phyloP scores from a whole-genome alignment of 2,329 filamentous ascomycete species.

The Scleromitrula shiraiana region DNA sequence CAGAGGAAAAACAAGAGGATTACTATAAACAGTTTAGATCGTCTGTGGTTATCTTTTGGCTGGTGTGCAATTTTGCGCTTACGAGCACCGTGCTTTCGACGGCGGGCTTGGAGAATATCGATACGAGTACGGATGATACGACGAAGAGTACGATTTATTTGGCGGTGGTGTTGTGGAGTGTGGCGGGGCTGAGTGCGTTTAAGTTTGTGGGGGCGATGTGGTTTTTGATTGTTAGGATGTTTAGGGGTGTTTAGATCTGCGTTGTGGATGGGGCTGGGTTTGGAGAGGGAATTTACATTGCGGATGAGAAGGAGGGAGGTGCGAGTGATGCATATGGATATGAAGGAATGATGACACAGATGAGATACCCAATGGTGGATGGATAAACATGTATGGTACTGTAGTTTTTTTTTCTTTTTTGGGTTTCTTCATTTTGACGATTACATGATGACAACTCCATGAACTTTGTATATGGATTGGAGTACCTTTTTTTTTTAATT shows the following conservation, averaged over 20 bases:
- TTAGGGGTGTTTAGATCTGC: constrained; percentile 53
- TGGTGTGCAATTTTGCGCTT: constrained; percentile 89
- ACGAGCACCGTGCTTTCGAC: constrained; percentile 79
- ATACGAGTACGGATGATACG: constrained; percentile 58
- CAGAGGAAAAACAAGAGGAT: constrained; percentile 81
- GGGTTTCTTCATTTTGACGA: too few relatives aligned
- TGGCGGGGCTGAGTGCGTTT: constrained; percentile 29
- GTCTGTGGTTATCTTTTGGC: constrained; percentile 88
- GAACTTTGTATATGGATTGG: too few relatives aligned
- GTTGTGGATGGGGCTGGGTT: too few relatives aligned
- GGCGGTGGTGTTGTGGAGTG: constrained; percentile 30
- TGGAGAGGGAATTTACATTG: too few relatives aligned
- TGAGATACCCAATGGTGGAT: too few relatives aligned
- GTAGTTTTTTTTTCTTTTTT: too few relatives aligned
- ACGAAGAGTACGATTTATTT: constrained; percentile 29
- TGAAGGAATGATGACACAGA: too few relatives aligned
- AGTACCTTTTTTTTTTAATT: too few relatives aligned
- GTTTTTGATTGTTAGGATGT: constrained; percentile 78
- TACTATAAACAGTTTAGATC: constrained; percentile 97
- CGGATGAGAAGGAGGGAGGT: not conserved
- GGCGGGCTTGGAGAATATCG: constrained; percentile 70
- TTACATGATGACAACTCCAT: too few relatives aligned
- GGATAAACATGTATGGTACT: too few relatives aligned
- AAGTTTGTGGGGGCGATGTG: constrained; percentile 31
- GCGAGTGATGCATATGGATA: too few relatives aligned